Base-by-base conservation (phyloP, 257 asterid genomes). In the Solanum chmielewskii region DNA sequence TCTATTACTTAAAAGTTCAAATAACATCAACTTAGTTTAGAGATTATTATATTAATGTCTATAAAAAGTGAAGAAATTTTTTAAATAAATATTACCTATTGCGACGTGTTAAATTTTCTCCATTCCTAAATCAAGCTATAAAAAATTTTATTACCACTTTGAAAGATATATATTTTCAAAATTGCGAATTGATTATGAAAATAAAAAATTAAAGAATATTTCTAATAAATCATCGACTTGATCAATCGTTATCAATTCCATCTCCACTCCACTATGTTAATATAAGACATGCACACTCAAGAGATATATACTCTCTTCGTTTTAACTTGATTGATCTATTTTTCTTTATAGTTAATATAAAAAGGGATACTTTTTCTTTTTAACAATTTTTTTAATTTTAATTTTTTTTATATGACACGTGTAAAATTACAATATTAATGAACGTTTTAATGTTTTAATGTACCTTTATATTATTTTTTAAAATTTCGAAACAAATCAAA, bases 281-380 rank as follows among this genome's bases (percentile, higher is more conserved):
- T 8, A 76, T n/a, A 42, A 3, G 56, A 1, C 33, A 35, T 35
- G 39, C 39, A 41, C 3, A 23, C 33, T 73, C 80, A 37, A 31
- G 2, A 3, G 16, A 41, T 20, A 7, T 75, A 75, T 21, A 23
- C 0, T 56, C 3, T 0, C 2, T 52, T 0, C 5, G 0, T 56
- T 56, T 20, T 0, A 56, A 56, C 0, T 56, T 56, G 0, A 20
- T 56, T 8, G 64, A 20, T 44, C 5, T 47, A 47, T 47, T 47
- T 47, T 47, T 18, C 20, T 56, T 56, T 56, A 7, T 56, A 56
- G 2, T 7, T 20, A 2, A 2, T 56, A 7, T 56, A 11, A 44
- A 18, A 1, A 56, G 6, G 7, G 20, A 56, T 18, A 49, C 0
- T 15, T 47, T 49, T 14, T 6, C 16, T 49, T 5, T 49, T 49